phyloP scores from a whole-genome alignment of 2,329 filamentous ascomycete genomes.

The Alternaria gaisen region DNA sequence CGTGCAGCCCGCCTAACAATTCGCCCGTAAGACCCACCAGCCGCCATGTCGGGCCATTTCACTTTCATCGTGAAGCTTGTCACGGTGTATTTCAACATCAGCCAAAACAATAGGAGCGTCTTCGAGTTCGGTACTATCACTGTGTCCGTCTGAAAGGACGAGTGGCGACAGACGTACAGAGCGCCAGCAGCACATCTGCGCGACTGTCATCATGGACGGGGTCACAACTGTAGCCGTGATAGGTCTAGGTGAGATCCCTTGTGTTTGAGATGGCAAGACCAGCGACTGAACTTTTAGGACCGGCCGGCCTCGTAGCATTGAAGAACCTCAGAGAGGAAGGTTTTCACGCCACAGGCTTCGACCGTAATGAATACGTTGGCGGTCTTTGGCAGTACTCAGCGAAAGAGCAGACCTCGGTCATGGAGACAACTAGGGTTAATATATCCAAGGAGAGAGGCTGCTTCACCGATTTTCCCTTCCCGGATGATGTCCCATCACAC shows the following conservation, averaged over 20 bases:
- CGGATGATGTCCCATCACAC: conserved; percentile 24
- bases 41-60: background rate
- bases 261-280: background rate
- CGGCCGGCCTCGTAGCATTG: conserved; percentile 25
- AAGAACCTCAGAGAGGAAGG: conserved; percentile 34
- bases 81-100: background rate
- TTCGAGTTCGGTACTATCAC: background rate
- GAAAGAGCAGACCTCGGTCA: conserved; percentile 32
- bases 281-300: conserved; percentile 7
- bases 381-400: conserved; percentile 35
- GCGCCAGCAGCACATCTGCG: background rate
- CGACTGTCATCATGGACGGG: conserved; percentile 1
- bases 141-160: background rate
- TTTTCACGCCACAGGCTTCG: conserved; percentile 31
- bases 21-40: background rate
- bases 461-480: conserved; percentile 34
- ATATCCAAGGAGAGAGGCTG: conserved; percentile 35
- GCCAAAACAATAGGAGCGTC: background rate
- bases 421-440: conserved; percentile 30
- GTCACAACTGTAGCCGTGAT: conserved; percentile 18
- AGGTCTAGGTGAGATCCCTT: conserved; percentile 15
- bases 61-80: background rate
- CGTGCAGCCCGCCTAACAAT: background rate
- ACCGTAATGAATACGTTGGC: conserved; percentile 31
- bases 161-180: background rate